Evolutionary conservation across 805 yeast species (phyloP).

Genomic region (Wickerhamomyces chambardii): DNA sequence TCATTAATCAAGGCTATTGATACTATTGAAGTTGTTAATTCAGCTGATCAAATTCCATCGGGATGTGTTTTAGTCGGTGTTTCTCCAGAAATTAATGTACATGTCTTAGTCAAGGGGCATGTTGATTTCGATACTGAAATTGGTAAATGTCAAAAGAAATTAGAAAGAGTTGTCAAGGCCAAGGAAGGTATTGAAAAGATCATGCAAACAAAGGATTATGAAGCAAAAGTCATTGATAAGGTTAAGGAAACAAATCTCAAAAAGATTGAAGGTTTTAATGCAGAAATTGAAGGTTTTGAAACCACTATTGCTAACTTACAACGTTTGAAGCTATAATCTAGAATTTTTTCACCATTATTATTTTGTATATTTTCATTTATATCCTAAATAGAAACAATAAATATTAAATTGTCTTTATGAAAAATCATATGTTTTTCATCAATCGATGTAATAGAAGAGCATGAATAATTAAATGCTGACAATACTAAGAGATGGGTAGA

Average conservation of each 20-base stretch:
- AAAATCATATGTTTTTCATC: no score
- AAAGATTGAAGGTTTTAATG: constrained; percentile 60
- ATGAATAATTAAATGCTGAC: no score
- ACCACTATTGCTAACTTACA: constrained; percentile 81
- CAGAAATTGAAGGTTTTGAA: constrained; percentile 87
- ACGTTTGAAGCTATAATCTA: constrained; percentile 61
- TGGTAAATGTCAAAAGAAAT: constrained; percentile 69
- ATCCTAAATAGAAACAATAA: no score
- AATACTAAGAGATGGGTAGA: no score
- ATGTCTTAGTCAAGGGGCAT: constrained; percentile 88
- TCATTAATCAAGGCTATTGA: constrained; percentile 89
- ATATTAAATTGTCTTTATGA: no score
- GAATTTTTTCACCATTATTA: no score
- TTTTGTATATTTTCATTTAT: no score
- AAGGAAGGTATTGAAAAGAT: constrained; percentile 61
- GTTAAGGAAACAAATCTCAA: constrained; percentile 71
- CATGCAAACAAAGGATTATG: constrained; percentile 66
- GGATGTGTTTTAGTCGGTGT: constrained; percentile 89
- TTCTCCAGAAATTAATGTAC: constrained; percentile 75
- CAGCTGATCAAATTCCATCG: constrained; percentile 55
- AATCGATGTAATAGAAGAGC: no score
- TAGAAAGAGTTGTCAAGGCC: constrained; percentile 53
- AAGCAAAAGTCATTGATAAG: constrained; percentile 72
- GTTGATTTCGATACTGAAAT: constrained; percentile 91
- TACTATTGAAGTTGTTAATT: constrained; percentile 54